Conservation (phyloP, 768 basidiomycete genomes). For the Pisolithus sp. region DNA sequence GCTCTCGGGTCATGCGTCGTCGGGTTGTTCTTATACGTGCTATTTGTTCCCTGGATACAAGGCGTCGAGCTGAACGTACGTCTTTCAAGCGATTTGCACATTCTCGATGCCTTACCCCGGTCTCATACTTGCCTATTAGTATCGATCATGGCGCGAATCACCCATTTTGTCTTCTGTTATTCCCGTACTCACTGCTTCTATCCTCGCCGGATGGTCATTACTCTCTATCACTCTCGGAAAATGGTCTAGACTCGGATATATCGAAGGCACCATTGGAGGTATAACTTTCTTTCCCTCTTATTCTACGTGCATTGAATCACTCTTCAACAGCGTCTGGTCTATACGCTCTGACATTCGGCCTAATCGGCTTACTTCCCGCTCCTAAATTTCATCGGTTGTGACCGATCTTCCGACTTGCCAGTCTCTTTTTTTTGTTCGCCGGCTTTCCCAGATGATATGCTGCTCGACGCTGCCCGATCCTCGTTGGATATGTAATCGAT, state of each 20-base stretch:
- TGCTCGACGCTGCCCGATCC: background rate
- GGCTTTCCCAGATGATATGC: background rate
- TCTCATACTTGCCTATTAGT: constrained; percentile 34
- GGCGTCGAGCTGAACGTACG: constrained; percentile 67
- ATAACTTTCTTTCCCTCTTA: constrained; percentile 15
- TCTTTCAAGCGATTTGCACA: constrained; percentile 7
- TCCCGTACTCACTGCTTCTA: constrained; percentile 62
- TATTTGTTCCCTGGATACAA: constrained; percentile 59
- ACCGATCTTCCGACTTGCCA: background rate
- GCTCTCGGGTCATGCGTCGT: constrained; percentile 56
- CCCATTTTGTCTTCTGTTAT: constrained; percentile 62
- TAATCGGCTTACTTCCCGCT: constrained; percentile 65
- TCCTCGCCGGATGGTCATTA: constrained; percentile 63
- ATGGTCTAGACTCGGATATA: constrained; percentile 60
- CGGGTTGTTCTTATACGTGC: constrained; percentile 63
- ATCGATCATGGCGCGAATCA: constrained; percentile 68
- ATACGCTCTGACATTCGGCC: constrained; percentile 66
- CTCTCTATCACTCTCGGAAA: constrained; percentile 58
- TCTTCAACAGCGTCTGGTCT: constrained; percentile 50
- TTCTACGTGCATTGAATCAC: background rate
- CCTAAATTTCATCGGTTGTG: constrained; percentile 45
- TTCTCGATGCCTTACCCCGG: background rate
- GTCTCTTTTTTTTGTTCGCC: background rate
- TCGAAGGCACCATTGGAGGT: constrained; percentile 62
- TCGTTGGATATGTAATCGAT: background rate